phyloP scores from a whole-genome alignment of 2,329 filamentous ascomycete species.

The Macrophomina pseudophaseolina region DNA sequence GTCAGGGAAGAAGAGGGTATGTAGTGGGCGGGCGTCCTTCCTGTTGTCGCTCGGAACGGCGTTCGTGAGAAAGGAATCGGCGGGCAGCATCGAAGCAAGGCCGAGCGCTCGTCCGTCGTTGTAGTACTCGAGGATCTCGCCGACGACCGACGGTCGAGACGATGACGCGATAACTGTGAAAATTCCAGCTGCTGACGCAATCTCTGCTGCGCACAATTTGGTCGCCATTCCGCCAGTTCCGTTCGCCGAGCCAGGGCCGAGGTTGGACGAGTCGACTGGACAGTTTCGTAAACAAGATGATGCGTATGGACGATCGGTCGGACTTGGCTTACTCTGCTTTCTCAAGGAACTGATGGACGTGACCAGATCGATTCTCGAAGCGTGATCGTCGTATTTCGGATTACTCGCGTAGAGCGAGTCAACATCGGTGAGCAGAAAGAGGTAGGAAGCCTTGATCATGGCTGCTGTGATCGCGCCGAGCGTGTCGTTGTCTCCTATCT shows the following conservation, averaged over 20 bases:
- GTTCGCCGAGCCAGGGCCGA: slow-evolving; percentile 7
- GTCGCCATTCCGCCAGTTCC: slow-evolving; percentile 9
- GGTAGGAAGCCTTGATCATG: background rate
- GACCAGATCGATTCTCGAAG: slow-evolving; percentile 7
- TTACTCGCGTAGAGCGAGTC: slow-evolving; percentile 4
- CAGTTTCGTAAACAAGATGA: background rate
- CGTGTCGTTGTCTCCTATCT: slow-evolving; percentile 8
- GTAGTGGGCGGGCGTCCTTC: background rate
- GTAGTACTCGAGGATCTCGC: slow-evolving; percentile 11
- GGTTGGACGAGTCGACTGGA: slow-evolving; percentile 6
- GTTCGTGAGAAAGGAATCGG: slow-evolving; percentile 4
- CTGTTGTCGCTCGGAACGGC: background rate
- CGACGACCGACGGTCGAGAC: background rate
- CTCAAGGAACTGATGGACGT: slow-evolving; percentile 7
- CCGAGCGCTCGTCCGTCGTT: background rate
- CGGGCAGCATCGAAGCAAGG: background rate
- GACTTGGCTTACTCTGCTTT: background rate
- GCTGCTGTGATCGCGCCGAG: slow-evolving; percentile 1
- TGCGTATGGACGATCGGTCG: background rate
- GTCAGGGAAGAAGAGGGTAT: slow-evolving; percentile 4
- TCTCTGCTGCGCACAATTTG: slow-evolving; percentile 6
- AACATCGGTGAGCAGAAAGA: slow-evolving; percentile 2
- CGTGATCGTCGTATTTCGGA: background rate
- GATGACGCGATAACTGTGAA: slow-evolving; percentile 7
- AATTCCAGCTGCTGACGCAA: slow-evolving; percentile 2